phyloP scores from a whole-genome alignment of 2,329 filamentous ascomycete species.

The Pseudodiploospora longispora region DNA sequence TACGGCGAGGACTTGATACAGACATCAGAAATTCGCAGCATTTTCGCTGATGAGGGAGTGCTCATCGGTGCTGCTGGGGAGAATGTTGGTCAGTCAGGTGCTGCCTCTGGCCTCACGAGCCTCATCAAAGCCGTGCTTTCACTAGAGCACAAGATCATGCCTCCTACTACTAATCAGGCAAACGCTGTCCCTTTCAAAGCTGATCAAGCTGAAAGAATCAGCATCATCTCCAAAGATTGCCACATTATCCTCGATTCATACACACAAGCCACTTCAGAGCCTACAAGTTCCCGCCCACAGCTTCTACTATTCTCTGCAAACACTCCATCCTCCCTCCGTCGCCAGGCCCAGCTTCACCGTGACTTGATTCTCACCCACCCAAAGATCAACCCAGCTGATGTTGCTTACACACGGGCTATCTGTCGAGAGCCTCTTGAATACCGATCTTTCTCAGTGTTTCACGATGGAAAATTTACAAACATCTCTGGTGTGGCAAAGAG shows the following conservation, averaged over 20 bases:
- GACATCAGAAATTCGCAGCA: too few relatives aligned
- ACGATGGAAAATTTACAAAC: not conserved
- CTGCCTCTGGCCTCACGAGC: constrained; percentile 18
- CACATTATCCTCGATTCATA: constrained; percentile 18
- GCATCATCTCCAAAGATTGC: constrained; percentile 26
- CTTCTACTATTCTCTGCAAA: constrained; percentile 7
- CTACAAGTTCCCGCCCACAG: not conserved
- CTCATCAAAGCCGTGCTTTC: constrained; percentile 23
- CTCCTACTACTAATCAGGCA: constrained; percentile 16
- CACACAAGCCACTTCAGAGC: not conserved
- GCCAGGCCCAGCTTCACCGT: constrained; percentile 3
- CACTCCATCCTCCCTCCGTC: constrained; percentile 1
- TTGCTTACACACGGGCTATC: constrained; percentile 4
- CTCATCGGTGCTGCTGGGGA: too few relatives aligned
- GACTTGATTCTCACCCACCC: constrained; percentile 22
- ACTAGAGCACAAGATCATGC: constrained; percentile 18
- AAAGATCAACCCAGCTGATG: constrained; percentile 2
- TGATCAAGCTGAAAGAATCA: constrained; percentile 19
- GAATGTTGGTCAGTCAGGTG: constrained; percentile 11
- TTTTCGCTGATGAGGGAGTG: too few relatives aligned
- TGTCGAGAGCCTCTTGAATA: constrained; percentile 1
- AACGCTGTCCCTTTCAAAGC: constrained; percentile 22
- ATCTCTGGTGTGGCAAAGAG: constrained; percentile 1
- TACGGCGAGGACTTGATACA: too few relatives aligned
- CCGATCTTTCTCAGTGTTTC: constrained; percentile 9